Conservation (phyloP, 495 filamentous ascomycete genomes). For the Melanomma pulvis-pyrius region DNA sequence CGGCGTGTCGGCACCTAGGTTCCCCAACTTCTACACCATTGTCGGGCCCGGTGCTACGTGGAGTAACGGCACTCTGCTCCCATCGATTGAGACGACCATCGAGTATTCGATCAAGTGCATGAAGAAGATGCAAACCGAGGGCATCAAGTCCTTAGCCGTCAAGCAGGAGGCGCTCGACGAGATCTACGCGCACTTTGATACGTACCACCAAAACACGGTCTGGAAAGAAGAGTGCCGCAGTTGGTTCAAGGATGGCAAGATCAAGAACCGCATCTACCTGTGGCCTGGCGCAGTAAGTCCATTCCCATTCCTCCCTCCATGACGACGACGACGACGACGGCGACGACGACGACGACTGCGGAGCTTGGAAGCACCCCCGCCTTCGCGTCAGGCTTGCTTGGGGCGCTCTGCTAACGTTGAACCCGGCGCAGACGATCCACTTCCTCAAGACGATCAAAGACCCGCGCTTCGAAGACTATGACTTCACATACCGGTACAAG, state of each 20-base stretch:
- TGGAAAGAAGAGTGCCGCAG: slow-evolving; percentile 46
- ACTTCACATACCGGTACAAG: slow-evolving; percentile 45
- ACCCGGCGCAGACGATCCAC: slow-evolving; percentile 42
- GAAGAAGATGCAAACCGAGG: slow-evolving; percentile 45
- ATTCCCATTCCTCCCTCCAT: not conserved
- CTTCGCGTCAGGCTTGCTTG: slow-evolving; percentile 8
- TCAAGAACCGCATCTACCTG: slow-evolving; percentile 49
- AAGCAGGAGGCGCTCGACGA: slow-evolving; percentile 45
- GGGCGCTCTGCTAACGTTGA: slow-evolving; percentile 25
- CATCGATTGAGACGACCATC: slow-evolving; percentile 41
- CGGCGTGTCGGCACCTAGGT: slow-evolving; percentile 40
- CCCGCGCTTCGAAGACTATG: slow-evolving; percentile 46
- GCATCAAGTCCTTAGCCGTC: slow-evolving; percentile 42
- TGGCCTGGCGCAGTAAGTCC: slow-evolving; percentile 45
- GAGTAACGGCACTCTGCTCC: slow-evolving; percentile 43
- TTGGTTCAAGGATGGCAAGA: slow-evolving; percentile 49
- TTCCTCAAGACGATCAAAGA: slow-evolving; percentile 48
- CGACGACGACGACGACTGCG: not conserved
- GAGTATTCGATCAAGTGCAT: slow-evolving; percentile 45
- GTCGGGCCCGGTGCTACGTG: slow-evolving; percentile 41
- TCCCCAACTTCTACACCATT: slow-evolving; percentile 44
- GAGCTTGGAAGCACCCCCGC: no score
- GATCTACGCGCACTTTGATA: slow-evolving; percentile 44
- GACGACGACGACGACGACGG: not conserved
- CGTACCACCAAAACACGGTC: slow-evolving; percentile 42